Evolutionary conservation across 2,329 filamentous ascomycete genomes (phyloP), one percentile per base, ranked within the genome.

Genomic region (Xylaria sp.): DNA sequence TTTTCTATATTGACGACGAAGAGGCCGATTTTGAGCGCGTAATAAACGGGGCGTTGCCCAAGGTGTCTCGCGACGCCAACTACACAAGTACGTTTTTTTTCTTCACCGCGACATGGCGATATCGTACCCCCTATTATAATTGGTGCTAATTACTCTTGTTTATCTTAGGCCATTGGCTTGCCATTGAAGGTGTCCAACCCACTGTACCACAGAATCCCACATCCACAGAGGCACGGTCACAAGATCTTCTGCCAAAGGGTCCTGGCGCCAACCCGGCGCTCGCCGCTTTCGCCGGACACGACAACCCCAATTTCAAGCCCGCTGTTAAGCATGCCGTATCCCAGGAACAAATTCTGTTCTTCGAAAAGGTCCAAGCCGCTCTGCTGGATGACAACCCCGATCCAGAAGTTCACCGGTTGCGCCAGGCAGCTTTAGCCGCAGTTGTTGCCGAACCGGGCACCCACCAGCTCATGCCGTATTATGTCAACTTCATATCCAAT

Each of bases 21-120:
- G 96, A 99, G 84, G 91, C 98, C 64, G 96, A 99, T 81, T 98
- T 99, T 78, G 96, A 99, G 84, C 98, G 98, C 85, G 85, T 99
- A 74, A 98, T 99, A 79, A 99, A 99, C 82, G 94, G 94, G 72
- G 93, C 96, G 4, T 82, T 99, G 73, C 96, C 96, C 31, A 98
- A 97, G 81, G 94, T 99, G 36, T 96, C 96, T 41, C 88, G 95
- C 59, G 96, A 99, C 80, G 92, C 96, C 76, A 93, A 90, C 70
- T 95, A 98, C 78, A 98, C 95, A 49, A 92, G 94, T 95, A 83
- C 66, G 86, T 68, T 28, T 20, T n/a, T 25, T 5, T 28, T n/a
- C n/a, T 28, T 28, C 28, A 28, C 28, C 3, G 3, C 28, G 28
- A 28, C 23, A 52, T n/a, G 20, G 39, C 8, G 20, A 25, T 10